phyloP scores from a whole-genome alignment of 208 protist species.

The Spongospora subterranea region DNA sequence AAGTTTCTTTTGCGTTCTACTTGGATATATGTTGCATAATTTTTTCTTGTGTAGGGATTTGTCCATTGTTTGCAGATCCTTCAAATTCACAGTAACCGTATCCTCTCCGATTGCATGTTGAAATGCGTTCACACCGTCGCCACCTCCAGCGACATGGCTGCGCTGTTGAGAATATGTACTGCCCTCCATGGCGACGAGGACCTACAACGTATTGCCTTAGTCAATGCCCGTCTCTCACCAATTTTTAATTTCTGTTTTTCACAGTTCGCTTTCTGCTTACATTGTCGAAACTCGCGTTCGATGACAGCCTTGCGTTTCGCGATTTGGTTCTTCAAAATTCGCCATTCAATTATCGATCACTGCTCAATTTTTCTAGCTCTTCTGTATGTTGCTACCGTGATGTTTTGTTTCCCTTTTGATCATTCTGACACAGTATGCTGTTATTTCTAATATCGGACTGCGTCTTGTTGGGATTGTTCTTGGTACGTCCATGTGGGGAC shows the following conservation, averaged over 20 bases:
- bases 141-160: neutral
- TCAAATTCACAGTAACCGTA: neutral
- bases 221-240: neutral
- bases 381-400: neutral
- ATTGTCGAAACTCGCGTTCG: constrained; percentile 10
- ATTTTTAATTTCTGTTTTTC: neutral
- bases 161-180: neutral
- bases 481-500: neutral
- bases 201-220: constrained; percentile 4
- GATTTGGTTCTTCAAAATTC: neutral
- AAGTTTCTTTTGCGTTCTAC: neutral
- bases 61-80: neutral
- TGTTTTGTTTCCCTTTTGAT: neutral
- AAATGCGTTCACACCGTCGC: neutral
- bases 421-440: neutral
- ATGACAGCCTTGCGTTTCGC: neutral
- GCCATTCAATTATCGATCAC: neutral
- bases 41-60: constrained; percentile 8
- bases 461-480: constrained; percentile 27
- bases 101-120: neutral
- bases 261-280: neutral
- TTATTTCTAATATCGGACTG: neutral
- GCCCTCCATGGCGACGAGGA: neutral
- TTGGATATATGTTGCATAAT: neutral
- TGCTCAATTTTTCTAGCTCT: neutral